A percentile compares a stretch with the other conserved stretches of the same genome.
Conservation (phyloP, 2,329 filamentous ascomycete genomes). For the Clonostachys chloroleuca region DNA sequence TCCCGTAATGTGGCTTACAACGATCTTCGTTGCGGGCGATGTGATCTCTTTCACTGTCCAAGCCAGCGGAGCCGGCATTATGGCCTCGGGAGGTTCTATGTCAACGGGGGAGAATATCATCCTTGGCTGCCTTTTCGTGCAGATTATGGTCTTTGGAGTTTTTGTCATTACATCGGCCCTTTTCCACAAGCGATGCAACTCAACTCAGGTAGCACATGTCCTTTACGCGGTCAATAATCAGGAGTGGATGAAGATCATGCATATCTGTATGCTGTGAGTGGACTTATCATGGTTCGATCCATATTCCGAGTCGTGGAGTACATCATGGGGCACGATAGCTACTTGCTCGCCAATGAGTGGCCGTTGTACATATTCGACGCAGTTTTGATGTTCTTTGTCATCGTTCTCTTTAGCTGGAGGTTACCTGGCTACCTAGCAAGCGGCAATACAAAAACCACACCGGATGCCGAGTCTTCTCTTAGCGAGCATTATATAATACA, state of each 20-base stretch:
- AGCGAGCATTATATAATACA: no score
- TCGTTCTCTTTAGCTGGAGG: slow-evolving; percentile 8
- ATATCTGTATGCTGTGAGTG: slow-evolving; percentile 27
- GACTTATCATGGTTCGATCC: slow-evolving; percentile 32
- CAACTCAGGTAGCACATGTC: slow-evolving; percentile 5
- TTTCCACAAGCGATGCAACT: slow-evolving; percentile 29
- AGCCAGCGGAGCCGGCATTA: slow-evolving; percentile 17
- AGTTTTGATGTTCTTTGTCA: slow-evolving; percentile 25
- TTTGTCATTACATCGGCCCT: slow-evolving; percentile 40
- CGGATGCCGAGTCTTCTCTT: no score
- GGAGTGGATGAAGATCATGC: slow-evolving; percentile 23
- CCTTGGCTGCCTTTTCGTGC: slow-evolving; percentile 47
- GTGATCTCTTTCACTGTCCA: slow-evolving; percentile 20
- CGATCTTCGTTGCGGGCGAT: slow-evolving; percentile 23
- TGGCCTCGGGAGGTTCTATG: slow-evolving; percentile 12
- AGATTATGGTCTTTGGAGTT: slow-evolving; percentile 47
- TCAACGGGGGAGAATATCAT: slow-evolving; percentile 38
- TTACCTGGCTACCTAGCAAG: background rate
- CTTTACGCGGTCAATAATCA: slow-evolving; percentile 7
- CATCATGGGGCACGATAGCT: slow-evolving; percentile 27
- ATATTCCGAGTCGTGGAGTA: slow-evolving; percentile 43
- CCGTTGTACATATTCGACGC: slow-evolving; percentile 33
- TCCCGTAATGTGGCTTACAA: slow-evolving; percentile 15
- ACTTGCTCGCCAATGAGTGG: slow-evolving; percentile 29
- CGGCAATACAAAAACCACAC: no score